Evolutionary conservation across 1,139 yeast species (phyloP).

Genomic region (Insectozyma bohioensis): DNA sequence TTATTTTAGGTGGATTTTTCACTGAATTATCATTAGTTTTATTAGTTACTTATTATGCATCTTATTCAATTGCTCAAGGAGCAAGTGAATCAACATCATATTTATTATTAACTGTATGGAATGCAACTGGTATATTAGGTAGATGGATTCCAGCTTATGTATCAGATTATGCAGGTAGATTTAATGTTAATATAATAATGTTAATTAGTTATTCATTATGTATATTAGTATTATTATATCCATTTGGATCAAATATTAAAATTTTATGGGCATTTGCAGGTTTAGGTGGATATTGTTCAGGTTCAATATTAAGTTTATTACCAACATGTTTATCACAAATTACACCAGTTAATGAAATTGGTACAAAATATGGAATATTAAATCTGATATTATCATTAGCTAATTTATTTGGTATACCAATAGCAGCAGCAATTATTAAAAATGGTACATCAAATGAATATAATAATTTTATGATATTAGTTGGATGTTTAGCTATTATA

Average conservation of each 20-base stretch:
- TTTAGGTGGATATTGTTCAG: slow-evolving; percentile 34
- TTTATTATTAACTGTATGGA: slow-evolving; percentile 37
- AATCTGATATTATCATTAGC: slow-evolving; percentile 41
- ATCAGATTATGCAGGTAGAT: slow-evolving; percentile 40
- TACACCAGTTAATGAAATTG: slow-evolving; percentile 38
- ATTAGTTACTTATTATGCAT: slow-evolving; percentile 44
- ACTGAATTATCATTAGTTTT: slow-evolving; percentile 59
- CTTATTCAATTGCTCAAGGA: slow-evolving; percentile 45
- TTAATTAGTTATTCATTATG: slow-evolving; percentile 29
- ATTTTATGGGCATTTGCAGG: slow-evolving; percentile 37
- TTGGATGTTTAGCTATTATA: slow-evolving; percentile 29
- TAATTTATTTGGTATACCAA: slow-evolving; percentile 42
- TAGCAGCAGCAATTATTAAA: slow-evolving; percentile 45
- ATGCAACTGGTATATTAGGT: slow-evolving; percentile 40
- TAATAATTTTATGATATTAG: slow-evolving; percentile 34
- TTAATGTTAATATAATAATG: slow-evolving; percentile 41
- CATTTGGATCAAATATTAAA: slow-evolving; percentile 34
- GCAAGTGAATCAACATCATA: slow-evolving; percentile 36
- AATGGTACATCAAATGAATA: slow-evolving; percentile 31
- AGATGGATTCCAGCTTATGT: slow-evolving; percentile 38
- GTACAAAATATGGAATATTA: slow-evolving; percentile 42
- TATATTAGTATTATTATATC: slow-evolving; percentile 37
- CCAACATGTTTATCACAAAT: slow-evolving; percentile 44
- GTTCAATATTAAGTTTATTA: slow-evolving; percentile 32
- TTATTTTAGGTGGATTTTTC: slow-evolving; percentile 41